Percentiles rank a stretch among this genome's conserved stretches.
phyloP scores from a whole-genome alignment of 495 filamentous ascomycete species.

The Thermothielavioides terrestris region DNA sequence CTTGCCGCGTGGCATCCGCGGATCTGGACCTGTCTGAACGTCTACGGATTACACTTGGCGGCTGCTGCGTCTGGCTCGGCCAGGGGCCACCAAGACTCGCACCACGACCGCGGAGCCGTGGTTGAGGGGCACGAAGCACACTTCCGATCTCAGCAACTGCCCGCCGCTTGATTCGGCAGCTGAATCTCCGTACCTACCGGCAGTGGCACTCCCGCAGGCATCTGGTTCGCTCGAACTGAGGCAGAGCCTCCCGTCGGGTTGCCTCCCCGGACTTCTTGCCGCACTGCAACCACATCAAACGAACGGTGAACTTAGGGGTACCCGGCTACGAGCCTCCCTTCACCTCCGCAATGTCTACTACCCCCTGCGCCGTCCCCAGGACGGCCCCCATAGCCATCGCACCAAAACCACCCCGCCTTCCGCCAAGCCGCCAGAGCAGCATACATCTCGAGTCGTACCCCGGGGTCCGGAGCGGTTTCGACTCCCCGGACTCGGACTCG shows the following conservation, averaged over 20 bases:
- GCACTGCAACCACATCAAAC: neutral
- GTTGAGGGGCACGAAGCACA: neutral
- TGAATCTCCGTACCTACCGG: neutral
- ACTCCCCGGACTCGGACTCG: slow-evolving; percentile 43
- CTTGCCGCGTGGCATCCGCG: slow-evolving; percentile 5
- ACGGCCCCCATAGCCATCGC: slow-evolving; percentile 52
- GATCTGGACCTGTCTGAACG: slow-evolving; percentile 8
- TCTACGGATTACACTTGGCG: neutral
- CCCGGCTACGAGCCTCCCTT: slow-evolving; percentile 16
- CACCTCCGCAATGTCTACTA: slow-evolving; percentile 42
- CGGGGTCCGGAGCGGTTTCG: slow-evolving; percentile 38
- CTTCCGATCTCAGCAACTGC: neutral
- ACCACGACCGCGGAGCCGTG: neutral
- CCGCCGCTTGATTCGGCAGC: neutral
- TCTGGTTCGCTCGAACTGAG: neutral
- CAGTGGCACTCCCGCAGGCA: neutral
- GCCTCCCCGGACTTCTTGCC: slow-evolving; percentile 1
- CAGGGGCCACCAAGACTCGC: slow-evolving; percentile 1
- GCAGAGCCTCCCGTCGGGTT: neutral
- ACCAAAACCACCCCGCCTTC: slow-evolving; percentile 40
- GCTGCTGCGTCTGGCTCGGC: slow-evolving; percentile 13
- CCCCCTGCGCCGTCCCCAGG: slow-evolving; percentile 39
- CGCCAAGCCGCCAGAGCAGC: slow-evolving; percentile 37
- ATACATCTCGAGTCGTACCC: slow-evolving; percentile 30
- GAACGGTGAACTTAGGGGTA: slow-evolving; percentile 6